A percentile compares a stretch with the other conserved stretches of the same genome.
These are phyloP conservation scores for Epichloe sibirici DNA, from an alignment of 2,329 filamentous ascomycete genomes.

Conservation along the genomic window DNA sequence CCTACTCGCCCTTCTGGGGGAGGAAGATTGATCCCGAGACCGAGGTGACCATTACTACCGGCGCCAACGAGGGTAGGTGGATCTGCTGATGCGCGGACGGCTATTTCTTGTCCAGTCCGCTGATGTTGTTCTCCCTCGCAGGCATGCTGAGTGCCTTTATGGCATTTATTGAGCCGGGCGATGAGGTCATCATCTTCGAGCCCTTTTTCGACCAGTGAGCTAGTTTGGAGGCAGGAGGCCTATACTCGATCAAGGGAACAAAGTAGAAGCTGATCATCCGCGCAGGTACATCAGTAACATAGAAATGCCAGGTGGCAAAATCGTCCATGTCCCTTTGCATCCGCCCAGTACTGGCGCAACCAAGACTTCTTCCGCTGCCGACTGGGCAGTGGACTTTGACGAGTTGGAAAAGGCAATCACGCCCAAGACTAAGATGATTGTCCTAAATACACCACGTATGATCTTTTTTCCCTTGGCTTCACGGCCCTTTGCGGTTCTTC, in stretches of 20 bases:
- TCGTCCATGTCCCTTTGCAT: slow-evolving; percentile 90
- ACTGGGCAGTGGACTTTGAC: slow-evolving; percentile 80
- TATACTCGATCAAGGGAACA: not conserved
- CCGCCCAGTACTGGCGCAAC: slow-evolving; percentile 70
- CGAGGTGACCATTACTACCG: slow-evolving; percentile 89
- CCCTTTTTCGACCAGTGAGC: slow-evolving; percentile 89
- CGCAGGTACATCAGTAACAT: slow-evolving; percentile 77
- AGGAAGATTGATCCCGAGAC: slow-evolving; percentile 73
- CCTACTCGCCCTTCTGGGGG: slow-evolving; percentile 81
- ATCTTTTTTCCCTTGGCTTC: not conserved
- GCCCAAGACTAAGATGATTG: slow-evolving; percentile 88
- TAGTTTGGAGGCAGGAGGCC: too few species aligned
- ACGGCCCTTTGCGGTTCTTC: not conserved
- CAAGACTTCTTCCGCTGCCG: slow-evolving; percentile 69
- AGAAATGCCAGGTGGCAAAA: slow-evolving; percentile 91
- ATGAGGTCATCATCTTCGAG: slow-evolving; percentile 97
- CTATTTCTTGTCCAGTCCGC: not conserved
- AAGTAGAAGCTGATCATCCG: not conserved
- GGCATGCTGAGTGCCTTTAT: slow-evolving; percentile 94
- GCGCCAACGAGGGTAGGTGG: slow-evolving; percentile 57
- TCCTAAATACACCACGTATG: slow-evolving; percentile 61
- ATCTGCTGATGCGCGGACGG: not conserved
- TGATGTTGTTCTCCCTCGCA: not conserved
- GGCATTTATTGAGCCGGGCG: slow-evolving; percentile 87
- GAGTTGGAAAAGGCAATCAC: slow-evolving; percentile 75